Evolutionary conservation across 1,139 yeast species (phyloP), one percentile per base, ranked within the genome.

Genomic region (Zygoascus sp.): DNA sequence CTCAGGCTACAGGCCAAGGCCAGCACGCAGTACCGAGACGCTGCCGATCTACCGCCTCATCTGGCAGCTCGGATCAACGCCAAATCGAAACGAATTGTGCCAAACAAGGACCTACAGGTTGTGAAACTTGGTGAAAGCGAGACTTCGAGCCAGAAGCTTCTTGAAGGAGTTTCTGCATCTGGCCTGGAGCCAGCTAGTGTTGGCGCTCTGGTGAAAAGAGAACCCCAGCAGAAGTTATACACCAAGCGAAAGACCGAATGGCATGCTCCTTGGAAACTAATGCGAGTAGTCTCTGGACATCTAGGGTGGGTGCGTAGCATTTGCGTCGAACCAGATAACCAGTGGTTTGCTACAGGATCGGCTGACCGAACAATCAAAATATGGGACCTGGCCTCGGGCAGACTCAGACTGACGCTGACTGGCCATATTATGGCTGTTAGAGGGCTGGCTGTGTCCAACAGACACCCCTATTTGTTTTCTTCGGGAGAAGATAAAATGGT

Each of bases 401-500:
- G 72, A 44, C 68, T 89, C 51, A 81, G 79, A 58, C 73, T 92
- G 2, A 82, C 96, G 0, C 68, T 94, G 17, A 82, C 96, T 0
- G 97, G 97, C 0, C 98, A 94, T 65, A 77, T 85, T 4, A 85
- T 92, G 95, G 81, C 89, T 0, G 92, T 94, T 1, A 70, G 96
- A 46, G 84, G 89, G 1, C 62, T 92, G 22, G 82, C 76, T 0
- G 76, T 90, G 0, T 86, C 96, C 0, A 68, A 75, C 2, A 70
- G 85, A 49, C 88, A 80, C 59, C 97, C 97, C 0, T 92, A 92
- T 64, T 70, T 94, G 68, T 94, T 89, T 62, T 80, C 94, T 9
- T 94, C 94, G 22, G 86, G 96, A 32, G 97, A 92, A 62, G 99
- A 94, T 66, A 90, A 90, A 63, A 77, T 89, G 34, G 88, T 89